Evolutionary conservation across 2,329 filamentous ascomycete genomes (phyloP).

Genomic region (Curvularia verruculosa): DNA sequence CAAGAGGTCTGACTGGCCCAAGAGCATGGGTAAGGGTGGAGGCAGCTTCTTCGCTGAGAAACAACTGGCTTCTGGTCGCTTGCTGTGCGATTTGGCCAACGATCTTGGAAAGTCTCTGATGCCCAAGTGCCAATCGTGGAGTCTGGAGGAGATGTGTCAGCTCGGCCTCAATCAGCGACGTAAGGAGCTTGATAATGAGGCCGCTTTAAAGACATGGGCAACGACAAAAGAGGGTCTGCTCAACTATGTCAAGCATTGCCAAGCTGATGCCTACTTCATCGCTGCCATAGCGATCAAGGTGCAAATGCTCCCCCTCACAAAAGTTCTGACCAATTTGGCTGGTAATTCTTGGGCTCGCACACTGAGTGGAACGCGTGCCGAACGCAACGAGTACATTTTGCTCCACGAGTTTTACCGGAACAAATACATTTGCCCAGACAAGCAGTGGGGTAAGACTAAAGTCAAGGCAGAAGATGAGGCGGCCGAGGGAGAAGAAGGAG

Average conservation of each 20-base stretch:
- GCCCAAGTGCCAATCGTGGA: constrained; percentile 98
- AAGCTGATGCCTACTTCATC: constrained; percentile 95
- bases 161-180: constrained; percentile 81
- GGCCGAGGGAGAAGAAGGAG: constrained; percentile 70
- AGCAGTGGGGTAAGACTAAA: constrained; percentile 79
- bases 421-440: constrained; percentile 98
- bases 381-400: constrained; percentile 98
- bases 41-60: constrained; percentile 93
- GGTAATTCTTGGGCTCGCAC: constrained; percentile 99
- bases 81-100: constrained; percentile 93
- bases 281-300: constrained; percentile 86
- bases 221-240: constrained; percentile 82
- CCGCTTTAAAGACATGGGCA: constrained; percentile 84
- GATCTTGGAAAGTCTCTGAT: constrained; percentile 97
- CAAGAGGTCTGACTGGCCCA: constrained; percentile 83
- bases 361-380: constrained; percentile 90
- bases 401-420: constrained; percentile 95
- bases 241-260: constrained; percentile 92
- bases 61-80: constrained; percentile 83
- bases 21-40: constrained; percentile 81
- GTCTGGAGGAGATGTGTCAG: constrained; percentile 94
- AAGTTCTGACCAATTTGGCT: constrained; percentile 92
- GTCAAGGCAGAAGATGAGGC: constrained; percentile 74
- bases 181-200: constrained; percentile 87
- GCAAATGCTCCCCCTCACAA: constrained; percentile 91